Evolutionary conservation across 2,329 filamentous ascomycete species (phyloP).

Genomic region (Talaromyces amestolkiae): DNA sequence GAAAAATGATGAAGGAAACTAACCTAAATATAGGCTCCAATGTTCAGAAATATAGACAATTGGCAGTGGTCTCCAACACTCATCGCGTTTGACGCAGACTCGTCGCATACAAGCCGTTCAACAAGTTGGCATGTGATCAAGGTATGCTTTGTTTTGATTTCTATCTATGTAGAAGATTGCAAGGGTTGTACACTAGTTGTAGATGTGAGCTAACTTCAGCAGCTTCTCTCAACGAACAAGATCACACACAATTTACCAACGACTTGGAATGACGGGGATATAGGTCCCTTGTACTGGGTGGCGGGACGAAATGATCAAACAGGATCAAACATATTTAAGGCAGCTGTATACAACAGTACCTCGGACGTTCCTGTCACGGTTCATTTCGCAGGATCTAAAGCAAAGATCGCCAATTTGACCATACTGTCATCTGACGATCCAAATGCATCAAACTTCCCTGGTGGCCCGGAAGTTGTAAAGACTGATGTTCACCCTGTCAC

Average conservation of each 20-base stretch:
- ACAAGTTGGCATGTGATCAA: constrained; percentile 9
- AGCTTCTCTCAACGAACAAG: constrained; percentile 4
- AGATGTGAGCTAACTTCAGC: neutral
- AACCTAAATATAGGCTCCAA: constrained; percentile 20
- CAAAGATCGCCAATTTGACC: neutral
- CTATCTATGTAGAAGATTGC: neutral
- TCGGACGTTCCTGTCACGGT: neutral
- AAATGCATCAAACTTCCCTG: neutral
- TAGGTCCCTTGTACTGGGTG: constrained; percentile 4
- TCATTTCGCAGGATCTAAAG: neutral
- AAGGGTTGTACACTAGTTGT: neutral
- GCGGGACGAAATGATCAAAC: neutral
- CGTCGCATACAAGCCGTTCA: constrained; percentile 1
- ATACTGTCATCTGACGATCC: constrained; percentile 1
- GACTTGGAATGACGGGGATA: neutral
- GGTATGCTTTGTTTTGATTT: neutral
- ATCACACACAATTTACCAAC: neutral
- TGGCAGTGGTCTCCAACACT: constrained; percentile 21
- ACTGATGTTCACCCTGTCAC: neutral
- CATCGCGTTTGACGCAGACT: constrained; percentile 9
- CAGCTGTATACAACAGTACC: constrained; percentile 3
- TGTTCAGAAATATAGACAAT: constrained; percentile 23
- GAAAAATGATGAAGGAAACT: neutral
- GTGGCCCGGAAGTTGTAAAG: neutral
- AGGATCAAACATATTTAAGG: neutral